Evolutionary conservation across 192 early-diverging fungal genomes (phyloP).

Genomic region (Physocladia obscura): DNA sequence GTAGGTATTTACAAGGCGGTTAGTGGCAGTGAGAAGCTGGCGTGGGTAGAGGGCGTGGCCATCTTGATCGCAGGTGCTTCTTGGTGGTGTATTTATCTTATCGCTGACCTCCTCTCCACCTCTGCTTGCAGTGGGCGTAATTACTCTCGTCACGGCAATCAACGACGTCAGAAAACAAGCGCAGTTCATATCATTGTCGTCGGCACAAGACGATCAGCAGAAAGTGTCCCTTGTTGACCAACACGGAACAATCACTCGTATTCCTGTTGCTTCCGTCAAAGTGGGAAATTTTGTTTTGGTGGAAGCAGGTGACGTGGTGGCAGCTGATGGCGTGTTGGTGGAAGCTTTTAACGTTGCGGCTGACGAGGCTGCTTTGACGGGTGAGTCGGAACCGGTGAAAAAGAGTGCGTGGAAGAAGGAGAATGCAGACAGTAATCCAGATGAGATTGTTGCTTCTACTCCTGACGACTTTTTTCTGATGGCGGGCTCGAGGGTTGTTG

Average conservation of each 20-base stretch:
- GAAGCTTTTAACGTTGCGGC: conserved; percentile 77
- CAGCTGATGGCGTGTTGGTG: conserved; percentile 86
- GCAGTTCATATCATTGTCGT: neutral
- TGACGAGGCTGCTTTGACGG: conserved; percentile 91
- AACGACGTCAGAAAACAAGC: conserved; percentile 2
- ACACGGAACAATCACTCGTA: conserved; percentile 68
- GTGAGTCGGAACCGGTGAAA: conserved; percentile 84
- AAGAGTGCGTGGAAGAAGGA: conserved; percentile 63
- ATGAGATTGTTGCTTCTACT: too few species aligned
- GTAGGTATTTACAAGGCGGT: conserved; percentile 76
- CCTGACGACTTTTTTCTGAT: conserved; percentile 91
- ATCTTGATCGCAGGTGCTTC: conserved; percentile 67
- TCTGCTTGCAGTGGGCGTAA: too few species aligned
- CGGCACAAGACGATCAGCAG: conserved; percentile 80
- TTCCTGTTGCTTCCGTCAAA: conserved; percentile 78
- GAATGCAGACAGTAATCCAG: too few species aligned
- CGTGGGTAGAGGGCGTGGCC: conserved; percentile 66
- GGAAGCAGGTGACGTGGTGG: conserved; percentile 91
- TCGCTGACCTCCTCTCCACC: too few species aligned
- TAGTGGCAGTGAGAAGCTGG: conserved; percentile 48
- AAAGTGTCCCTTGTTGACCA: conserved; percentile 70
- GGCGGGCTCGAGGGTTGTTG: conserved; percentile 74
- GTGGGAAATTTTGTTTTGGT: conserved; percentile 91
- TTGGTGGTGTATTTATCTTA: too few species aligned
- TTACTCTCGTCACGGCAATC: conserved; percentile 24